phyloP scores from a whole-genome alignment of 1,284 basidiomycete genomes.

The Apiotrichum laibachii region DNA sequence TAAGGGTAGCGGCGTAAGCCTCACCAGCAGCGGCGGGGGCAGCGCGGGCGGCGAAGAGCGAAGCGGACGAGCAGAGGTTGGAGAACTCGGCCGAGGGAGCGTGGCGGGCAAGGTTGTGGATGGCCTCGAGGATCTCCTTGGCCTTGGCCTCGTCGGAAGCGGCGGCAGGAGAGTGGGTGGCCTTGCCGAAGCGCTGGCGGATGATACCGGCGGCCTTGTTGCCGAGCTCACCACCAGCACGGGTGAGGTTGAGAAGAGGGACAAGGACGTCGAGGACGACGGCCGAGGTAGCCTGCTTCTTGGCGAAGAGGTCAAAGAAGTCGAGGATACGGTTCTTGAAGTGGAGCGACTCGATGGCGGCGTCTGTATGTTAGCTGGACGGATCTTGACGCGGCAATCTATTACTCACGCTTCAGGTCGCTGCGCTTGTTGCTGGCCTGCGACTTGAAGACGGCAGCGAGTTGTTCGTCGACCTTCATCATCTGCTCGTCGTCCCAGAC shows the following conservation, averaged over 20 bases:
- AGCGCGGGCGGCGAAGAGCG: slow-evolving; percentile 67
- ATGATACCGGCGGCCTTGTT: slow-evolving; percentile 81
- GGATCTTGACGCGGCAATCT: no score
- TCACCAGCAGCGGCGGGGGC: slow-evolving; percentile 47
- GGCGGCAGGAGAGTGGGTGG: slow-evolving; percentile 50
- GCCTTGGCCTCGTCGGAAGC: slow-evolving; percentile 53
- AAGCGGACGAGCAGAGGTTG: slow-evolving; percentile 66
- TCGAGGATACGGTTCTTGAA: slow-evolving; percentile 95
- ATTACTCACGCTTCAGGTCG: slow-evolving; percentile 22
- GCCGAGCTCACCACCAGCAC: slow-evolving; percentile 65
- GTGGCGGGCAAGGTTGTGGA: slow-evolving; percentile 73
- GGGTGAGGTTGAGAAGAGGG: slow-evolving; percentile 72
- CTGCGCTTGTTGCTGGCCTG: slow-evolving; percentile 56
- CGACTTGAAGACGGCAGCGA: slow-evolving; percentile 79
- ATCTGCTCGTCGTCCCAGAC: slow-evolving; percentile 95
- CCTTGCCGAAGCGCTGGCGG: slow-evolving; percentile 69
- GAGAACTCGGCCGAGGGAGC: slow-evolving; percentile 63
- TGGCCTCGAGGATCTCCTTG: slow-evolving; percentile 59
- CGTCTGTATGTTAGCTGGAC: slow-evolving; percentile 25
- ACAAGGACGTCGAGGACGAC: slow-evolving; percentile 66
- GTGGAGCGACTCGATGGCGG: slow-evolving; percentile 68
- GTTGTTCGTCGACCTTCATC: slow-evolving; percentile 90
- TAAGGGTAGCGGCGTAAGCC: slow-evolving; percentile 66
- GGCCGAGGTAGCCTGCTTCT: slow-evolving; percentile 68
- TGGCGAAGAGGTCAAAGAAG: slow-evolving; percentile 78